Evolutionary conservation across 352 stramenopile species (phyloP).

Genomic region (Globisporangium mamillatum): DNA sequence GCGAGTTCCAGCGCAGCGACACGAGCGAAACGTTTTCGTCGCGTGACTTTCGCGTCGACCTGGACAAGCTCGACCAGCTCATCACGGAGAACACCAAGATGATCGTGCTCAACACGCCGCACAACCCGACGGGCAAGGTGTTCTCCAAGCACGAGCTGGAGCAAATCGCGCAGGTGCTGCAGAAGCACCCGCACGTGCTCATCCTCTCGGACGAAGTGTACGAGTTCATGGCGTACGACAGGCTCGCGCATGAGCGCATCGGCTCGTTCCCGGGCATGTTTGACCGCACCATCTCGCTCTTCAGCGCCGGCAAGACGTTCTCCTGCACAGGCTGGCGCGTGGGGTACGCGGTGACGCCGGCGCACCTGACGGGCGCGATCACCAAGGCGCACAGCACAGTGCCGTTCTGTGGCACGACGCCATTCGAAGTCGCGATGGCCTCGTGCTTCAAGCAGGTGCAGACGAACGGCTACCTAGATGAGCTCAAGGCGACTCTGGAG

Average conservation of each 20-base stretch:
- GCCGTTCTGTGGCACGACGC: constrained; percentile 94
- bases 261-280: constrained; percentile 81
- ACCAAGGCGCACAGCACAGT: constrained; percentile 81
- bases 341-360: constrained; percentile 74
- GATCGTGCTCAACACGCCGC: constrained; percentile 97
- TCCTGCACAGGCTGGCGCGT: constrained; percentile 93
- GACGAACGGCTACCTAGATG: constrained; percentile 84
- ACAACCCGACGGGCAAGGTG: constrained; percentile 99
- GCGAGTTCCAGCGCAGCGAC: constrained; percentile 34
- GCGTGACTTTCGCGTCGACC: constrained; percentile 82
- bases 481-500: constrained; percentile 59
- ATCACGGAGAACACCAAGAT: constrained; percentile 93
- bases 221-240: constrained; percentile 96
- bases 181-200: constrained; percentile 85
- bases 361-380: constrained; percentile 53
- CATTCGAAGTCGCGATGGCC: constrained; percentile 92
- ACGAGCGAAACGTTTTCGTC: constrained; percentile 49
- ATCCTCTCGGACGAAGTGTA: constrained; percentile 98
- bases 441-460: constrained; percentile 85
- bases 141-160: constrained; percentile 94
- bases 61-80: constrained; percentile 72
- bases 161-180: constrained; percentile 82
- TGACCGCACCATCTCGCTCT: constrained; percentile 90
- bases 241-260: constrained; percentile 61
- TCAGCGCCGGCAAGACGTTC: constrained; percentile 92